Evolutionary conservation across 495 filamentous ascomycete genomes (phyloP).

Genomic region (Tirmania nivea): DNA sequence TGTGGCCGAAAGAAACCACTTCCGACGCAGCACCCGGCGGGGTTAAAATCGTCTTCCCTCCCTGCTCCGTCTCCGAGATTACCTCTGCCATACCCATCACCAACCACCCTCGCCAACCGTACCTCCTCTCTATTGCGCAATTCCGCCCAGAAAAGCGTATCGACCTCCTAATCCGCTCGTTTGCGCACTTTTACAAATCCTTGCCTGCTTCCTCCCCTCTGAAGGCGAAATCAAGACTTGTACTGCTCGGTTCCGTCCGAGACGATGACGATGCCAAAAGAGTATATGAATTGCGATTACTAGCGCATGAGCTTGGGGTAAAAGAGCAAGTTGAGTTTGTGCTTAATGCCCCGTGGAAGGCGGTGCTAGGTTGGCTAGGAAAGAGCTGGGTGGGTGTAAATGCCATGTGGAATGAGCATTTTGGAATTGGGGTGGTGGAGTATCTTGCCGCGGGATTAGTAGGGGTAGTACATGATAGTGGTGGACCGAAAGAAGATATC

Average conservation of each 20-base stretch:
- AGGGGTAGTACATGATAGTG: conserved; percentile 72
- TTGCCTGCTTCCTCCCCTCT: conserved; percentile 8
- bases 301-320: conserved; percentile 71
- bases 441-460: conserved; percentile 91
- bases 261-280: conserved; percentile 63
- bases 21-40: conserved; percentile 12
- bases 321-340: conserved; percentile 67
- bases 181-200: conserved; percentile 40
- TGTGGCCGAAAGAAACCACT: conserved; percentile 37
- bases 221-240: conserved; percentile 38
- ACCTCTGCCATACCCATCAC: conserved; percentile 36
- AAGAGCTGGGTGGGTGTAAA: conserved; percentile 54
- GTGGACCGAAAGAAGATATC: conserved; percentile 83
- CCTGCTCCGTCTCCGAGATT: conserved; percentile 69
- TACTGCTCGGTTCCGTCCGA: conserved; percentile 73
- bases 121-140: conserved; percentile 72
- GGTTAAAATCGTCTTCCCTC: conserved; percentile 65
- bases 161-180: conserved; percentile 57
- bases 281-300: conserved; percentile 73
- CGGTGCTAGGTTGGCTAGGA: conserved; percentile 56
- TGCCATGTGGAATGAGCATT: conserved; percentile 99
- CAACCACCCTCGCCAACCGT: conserved; percentile 37
- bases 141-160: conserved; percentile 97
- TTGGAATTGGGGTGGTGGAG: conserved; percentile 94
- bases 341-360: conserved; percentile 68